These are phyloP conservation scores for Ilex paraguariensis DNA, from an alignment of 305 asterid genomes.

Conservation along the genomic window DNA sequence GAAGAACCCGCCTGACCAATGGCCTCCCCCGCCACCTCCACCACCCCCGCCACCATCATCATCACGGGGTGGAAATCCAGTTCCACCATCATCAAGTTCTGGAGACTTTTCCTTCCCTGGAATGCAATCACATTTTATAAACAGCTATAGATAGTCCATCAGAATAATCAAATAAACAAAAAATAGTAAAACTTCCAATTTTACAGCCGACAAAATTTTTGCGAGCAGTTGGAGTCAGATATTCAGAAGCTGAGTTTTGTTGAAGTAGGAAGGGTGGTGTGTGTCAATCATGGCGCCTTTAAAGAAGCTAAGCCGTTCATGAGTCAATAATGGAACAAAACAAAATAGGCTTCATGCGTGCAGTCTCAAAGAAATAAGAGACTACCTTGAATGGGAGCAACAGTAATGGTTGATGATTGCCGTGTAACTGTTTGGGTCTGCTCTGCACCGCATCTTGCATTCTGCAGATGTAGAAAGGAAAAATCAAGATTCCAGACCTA, in stretches of 20 bases:
- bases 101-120: constrained; percentile 90
- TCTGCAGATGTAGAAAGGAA: constrained; percentile 29
- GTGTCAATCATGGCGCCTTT: too few species aligned
- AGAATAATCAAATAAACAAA: not conserved
- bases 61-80: constrained; percentile 79
- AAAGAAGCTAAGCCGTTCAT: too few species aligned
- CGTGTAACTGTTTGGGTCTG: constrained; percentile 78
- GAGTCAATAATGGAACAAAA: not conserved
- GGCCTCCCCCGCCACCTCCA: constrained; percentile 82
- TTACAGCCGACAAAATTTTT: not conserved
- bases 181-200: not conserved
- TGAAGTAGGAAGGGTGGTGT: too few species aligned
- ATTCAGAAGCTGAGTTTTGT: not conserved
- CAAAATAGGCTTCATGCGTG: not conserved
- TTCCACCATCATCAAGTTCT: constrained; percentile 80
- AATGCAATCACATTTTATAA: constrained; percentile 1
- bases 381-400: constrained; percentile 71
- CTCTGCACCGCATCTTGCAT: constrained; percentile 62
- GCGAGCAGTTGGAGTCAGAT: not conserved
- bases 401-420: constrained; percentile 71
- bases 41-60: constrained; percentile 84
- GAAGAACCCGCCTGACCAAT: constrained; percentile 83
- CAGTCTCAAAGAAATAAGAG: not conserved
- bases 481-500: not conserved
- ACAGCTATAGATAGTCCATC: not conserved